Conservation (phyloP, 495 filamentous ascomycete species). For the Parathielavia hyrcaniae region DNA sequence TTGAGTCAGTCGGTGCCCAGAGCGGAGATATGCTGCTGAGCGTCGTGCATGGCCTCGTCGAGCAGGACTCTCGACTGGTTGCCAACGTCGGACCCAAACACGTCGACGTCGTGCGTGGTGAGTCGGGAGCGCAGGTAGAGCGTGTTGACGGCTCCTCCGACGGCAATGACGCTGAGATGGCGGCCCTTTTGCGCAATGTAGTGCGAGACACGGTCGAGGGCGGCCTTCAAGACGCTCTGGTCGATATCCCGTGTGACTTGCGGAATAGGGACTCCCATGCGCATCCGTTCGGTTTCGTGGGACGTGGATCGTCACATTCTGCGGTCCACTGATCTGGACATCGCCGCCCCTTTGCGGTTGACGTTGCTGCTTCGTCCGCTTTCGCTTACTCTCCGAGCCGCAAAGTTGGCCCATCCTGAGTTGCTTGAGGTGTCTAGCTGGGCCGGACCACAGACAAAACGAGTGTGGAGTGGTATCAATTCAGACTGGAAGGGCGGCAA, state of each 20-base stretch:
- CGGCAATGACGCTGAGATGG: slow-evolving; percentile 8
- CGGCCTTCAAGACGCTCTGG: not conserved
- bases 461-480: no score
- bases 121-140: slow-evolving; percentile 5
- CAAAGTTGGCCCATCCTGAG: not conserved
- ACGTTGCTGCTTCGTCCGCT: not conserved
- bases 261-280: not conserved
- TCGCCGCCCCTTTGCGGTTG: not conserved
- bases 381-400: not conserved
- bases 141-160: slow-evolving; percentile 11
- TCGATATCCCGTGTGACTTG: slow-evolving; percentile 6
- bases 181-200: not conserved
- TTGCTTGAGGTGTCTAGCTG: not conserved
- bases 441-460: no score
- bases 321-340: slow-evolving; percentile 3
- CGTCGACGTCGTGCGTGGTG: slow-evolving; percentile 11
- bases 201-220: slow-evolving; percentile 5
- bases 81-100: slow-evolving; percentile 10
- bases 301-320: slow-evolving; percentile 10
- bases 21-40: not conserved
- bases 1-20: slow-evolving; percentile 14
- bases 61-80: slow-evolving; percentile 3
- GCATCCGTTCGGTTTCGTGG: slow-evolving; percentile 5
- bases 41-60: slow-evolving; percentile 11
- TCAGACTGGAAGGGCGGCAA: no score